These are phyloP conservation scores for Yamadazyma laniorum DNA, from an alignment of 805 yeast genomes.

Conservation along the genomic window DNA sequence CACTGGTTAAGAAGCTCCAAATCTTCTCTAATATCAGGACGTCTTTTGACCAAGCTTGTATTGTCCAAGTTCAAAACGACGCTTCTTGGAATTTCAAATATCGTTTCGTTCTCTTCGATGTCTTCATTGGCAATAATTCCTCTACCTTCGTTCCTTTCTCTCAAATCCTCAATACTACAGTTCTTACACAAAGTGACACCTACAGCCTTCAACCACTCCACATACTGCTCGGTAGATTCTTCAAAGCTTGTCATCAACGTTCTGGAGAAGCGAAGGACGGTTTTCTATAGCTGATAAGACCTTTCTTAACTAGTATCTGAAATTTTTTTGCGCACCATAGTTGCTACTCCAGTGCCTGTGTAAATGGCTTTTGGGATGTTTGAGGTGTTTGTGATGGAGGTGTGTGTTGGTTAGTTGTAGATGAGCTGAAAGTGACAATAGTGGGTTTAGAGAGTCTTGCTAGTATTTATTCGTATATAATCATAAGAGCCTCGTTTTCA, in stretches of 20 bases:
- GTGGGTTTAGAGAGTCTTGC: no score
- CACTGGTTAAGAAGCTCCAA: conserved; percentile 58
- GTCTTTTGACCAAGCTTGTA: conserved; percentile 40
- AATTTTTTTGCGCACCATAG: background rate
- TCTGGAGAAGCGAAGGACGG: no score
- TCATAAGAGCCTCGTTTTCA: no score
- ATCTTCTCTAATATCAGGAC: conserved; percentile 29
- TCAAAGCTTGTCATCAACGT: conserved; percentile 4
- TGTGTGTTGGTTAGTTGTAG: no score
- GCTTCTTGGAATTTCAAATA: conserved; percentile 68
- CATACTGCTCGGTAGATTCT: conserved; percentile 21
- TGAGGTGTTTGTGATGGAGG: no score
- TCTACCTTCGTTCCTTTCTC: conserved; percentile 66
- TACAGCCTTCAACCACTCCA: conserved; percentile 25
- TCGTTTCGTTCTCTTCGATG: conserved; percentile 57
- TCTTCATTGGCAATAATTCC: conserved; percentile 66
- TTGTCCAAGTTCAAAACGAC: conserved; percentile 60
- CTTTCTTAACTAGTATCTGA: no score
- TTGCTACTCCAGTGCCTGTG: background rate
- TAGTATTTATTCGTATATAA: no score
- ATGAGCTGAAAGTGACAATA: no score
- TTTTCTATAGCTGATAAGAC: no score
- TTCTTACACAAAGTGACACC: conserved; percentile 54
- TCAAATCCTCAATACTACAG: conserved; percentile 58
- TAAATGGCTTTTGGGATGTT: no score